Base-by-base conservation (phyloP, 495 filamentous ascomycete genomes). In the Tirmania nivea region DNA sequence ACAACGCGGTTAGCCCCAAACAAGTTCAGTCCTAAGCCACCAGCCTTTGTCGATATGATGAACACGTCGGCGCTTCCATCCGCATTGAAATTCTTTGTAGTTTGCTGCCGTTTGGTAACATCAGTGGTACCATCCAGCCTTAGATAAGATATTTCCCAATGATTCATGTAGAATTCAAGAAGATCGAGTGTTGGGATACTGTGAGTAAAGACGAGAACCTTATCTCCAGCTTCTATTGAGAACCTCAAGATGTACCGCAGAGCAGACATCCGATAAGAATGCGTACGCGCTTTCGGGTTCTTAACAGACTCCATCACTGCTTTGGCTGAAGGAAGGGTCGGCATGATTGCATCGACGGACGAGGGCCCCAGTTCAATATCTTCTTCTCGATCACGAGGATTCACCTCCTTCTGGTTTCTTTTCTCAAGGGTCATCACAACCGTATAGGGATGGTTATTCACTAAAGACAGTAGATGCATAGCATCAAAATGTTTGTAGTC, bases 1-100 rank as follows among this genome's bases (percentile, higher is more conserved):
- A 95, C 71, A 10, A 94, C 83, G 8, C 89, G 76, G 64, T 93
- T 96, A 0, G 89, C 89, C 5, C 83, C 81, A 37, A 69, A 71
- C 34, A 96, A 78, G 58, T 96, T 96, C 54, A 95, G 66, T 0
- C 87, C 87, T 0, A 84, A 62, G 0, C 85, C 86, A 14, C 87
- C 87, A 17, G 88, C 84, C 53, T 63, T 74, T 1, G 87, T 94
- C 0, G 86, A 93, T 31, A 94, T 84, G 3, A 94, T 70, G 58
- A 83, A 86, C 1, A 93, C 67, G 54, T 73, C 56, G 12, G 63
- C 60, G 7, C 69, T 63, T n/a, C 54, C 54, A 1, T 52, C 57
- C 0, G 17, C 14, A 54, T 77, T 78, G 65, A 80, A 80, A 0
- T 53, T 37, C 51, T 74, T 75, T 0, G 67, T 68, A 1, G 67